Conservation (phyloP, 1,284 basidiomycete genomes). For the Moesziomyces sp. region DNA sequence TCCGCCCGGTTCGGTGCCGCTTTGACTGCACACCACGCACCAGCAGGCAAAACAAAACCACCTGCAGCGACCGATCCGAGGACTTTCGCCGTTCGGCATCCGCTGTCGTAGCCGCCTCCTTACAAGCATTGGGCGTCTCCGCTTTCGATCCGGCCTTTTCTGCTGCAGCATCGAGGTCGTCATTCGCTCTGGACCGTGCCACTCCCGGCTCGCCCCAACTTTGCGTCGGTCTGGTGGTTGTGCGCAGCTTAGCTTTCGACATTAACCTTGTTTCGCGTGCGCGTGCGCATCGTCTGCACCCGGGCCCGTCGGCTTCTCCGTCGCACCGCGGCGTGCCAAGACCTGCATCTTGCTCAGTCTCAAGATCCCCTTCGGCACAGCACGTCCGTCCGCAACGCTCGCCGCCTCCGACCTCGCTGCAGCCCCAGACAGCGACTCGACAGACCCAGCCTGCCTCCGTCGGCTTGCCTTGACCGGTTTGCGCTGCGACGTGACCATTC, state of each 20-base stretch:
- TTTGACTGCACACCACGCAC: too few species aligned
- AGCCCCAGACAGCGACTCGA: too few species aligned
- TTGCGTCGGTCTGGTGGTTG: neutral
- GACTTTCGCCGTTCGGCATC: too few species aligned
- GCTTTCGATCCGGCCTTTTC: too few species aligned
- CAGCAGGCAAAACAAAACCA: too few species aligned
- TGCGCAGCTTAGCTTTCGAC: neutral
- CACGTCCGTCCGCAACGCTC: neutral
- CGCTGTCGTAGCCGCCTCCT: too few species aligned
- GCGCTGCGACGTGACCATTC: neutral
- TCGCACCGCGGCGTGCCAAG: conserved; percentile 3
- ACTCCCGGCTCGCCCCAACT: neutral
- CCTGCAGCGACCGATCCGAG: too few species aligned
- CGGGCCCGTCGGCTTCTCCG: neutral
- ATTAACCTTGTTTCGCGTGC: neutral
- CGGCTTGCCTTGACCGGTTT: neutral
- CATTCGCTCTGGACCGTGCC: neutral
- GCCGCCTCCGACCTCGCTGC: neutral
- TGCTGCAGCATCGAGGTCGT: too few species aligned
- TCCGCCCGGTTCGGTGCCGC: too few species aligned
- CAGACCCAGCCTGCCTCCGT: neutral
- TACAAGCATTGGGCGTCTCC: too few species aligned
- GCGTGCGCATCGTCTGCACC: neutral
- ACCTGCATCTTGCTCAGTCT: conserved; percentile 22
- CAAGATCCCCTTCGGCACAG: conserved; percentile 13